phyloP scores from a whole-genome alignment of 78 protist species.

The Acrasis kona region DNA sequence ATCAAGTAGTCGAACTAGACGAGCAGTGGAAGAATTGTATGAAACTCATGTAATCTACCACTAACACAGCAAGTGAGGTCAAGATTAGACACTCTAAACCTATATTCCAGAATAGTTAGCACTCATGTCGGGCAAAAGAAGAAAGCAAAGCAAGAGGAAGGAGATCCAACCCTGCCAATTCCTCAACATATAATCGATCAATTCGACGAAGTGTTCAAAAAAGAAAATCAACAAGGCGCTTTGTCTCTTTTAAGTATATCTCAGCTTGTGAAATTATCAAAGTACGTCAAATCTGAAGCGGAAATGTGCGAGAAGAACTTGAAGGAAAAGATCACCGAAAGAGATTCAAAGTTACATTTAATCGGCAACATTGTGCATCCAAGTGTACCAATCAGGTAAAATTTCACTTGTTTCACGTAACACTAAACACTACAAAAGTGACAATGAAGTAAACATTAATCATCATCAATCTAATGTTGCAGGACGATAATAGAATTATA shows the following conservation, averaged over 20 bases:
- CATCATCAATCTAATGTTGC: no score
- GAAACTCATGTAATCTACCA: no score
- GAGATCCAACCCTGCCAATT: neutral
- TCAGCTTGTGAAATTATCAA: neutral
- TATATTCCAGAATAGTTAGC: constrained; percentile 16
- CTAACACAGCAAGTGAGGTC: neutral
- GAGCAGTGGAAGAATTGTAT: constrained; percentile 29
- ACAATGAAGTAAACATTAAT: neutral
- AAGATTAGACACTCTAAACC: neutral
- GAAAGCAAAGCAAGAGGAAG: neutral
- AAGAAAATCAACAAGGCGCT: neutral
- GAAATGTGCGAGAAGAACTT: neutral
- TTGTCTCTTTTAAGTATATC: neutral
- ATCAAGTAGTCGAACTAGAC: constrained; percentile 65
- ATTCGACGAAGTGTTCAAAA: neutral
- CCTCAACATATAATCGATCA: neutral
- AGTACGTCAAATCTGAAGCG: neutral
- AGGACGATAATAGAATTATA: constrained; percentile 11
- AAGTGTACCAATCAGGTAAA: no score
- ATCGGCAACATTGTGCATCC: constrained; percentile 91
- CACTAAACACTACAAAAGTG: constrained; percentile 50
- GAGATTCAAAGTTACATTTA: constrained; percentile 8
- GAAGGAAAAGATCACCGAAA: constrained; percentile 15
- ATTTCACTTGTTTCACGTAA: constrained; percentile 50
- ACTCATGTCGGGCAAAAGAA: constrained; percentile 24